Base-by-base conservation (phyloP, 1,139 yeast genomes). In the Debaryomyces sp. region DNA sequence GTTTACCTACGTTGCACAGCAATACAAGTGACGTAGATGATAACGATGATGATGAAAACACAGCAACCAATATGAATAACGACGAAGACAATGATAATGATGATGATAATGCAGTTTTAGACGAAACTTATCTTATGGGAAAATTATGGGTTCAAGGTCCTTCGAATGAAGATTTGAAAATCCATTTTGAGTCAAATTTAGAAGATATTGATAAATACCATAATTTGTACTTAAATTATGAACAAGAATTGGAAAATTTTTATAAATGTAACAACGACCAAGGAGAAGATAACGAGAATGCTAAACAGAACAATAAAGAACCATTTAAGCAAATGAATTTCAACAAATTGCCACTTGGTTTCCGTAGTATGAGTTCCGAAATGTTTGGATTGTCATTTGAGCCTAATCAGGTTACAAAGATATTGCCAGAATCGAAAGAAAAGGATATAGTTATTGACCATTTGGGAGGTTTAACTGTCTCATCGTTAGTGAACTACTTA, bases 81-180 rank as follows among this genome's bases (percentile, higher is more conserved):
- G 73, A 67, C 3, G 57, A 57, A 6, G 68, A 61, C 18, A 67
- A 64, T 3, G 76, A 72, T 22, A 32, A 21, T 22, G 43, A 9
- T 6, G 70, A 67, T 7, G 74, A 71, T 12, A 70, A 62, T 9
- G 78, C 72, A 24, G 67, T 72, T 6, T 57, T 68, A 23, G 79
- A 76, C 35, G 89, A 84, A 50, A 85, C 89, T 0, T 89, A 85
- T 61, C 73, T 87, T 42, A 88, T 91, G 87, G 98, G 98, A 6
- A 75, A 90, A 50, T 65, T 94, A 34, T 92, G 97, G 96, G 80
- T 94, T 2, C 98, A 92, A 67, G 99, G 99, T 0, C 98, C 99
- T 1, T 73, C 84, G 2, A 73, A 74, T 21, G 86, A 82, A 45
- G 96, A 91, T 56, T 63, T 81, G 21, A 61, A 65, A 24, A 54